phyloP scores from a whole-genome alignment of 2,329 filamentous ascomycete genomes.

The Lecanicillium sp. region DNA sequence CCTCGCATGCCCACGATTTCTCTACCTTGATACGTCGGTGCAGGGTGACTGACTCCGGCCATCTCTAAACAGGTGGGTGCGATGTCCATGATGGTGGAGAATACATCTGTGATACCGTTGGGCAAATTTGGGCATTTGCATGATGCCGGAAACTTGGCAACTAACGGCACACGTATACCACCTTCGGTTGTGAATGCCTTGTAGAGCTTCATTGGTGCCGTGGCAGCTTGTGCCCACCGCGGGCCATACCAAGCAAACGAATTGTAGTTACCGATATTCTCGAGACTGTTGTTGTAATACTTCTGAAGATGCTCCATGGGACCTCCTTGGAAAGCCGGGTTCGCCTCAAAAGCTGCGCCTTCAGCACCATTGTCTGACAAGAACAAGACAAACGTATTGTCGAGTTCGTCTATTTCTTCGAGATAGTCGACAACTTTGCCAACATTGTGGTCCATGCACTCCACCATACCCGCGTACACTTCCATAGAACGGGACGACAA shows the following conservation, averaged over 20 bases:
- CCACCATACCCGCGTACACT: conserved; percentile 49
- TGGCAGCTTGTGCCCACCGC: conserved; percentile 42
- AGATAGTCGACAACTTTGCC: conserved; percentile 45
- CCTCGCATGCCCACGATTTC: conserved; percentile 47
- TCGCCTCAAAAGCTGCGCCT: conserved; percentile 50
- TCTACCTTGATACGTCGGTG: conserved; percentile 34
- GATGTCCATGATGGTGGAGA: conserved; percentile 43
- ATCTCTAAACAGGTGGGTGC: conserved; percentile 42
- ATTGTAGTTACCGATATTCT: conserved; percentile 50
- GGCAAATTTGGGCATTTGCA: background rate
- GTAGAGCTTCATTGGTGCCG: conserved; percentile 30
- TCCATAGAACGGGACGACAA: conserved; percentile 24
- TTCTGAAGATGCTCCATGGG: conserved; percentile 5
- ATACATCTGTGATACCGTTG: conserved; percentile 16
- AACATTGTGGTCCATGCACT: conserved; percentile 44
- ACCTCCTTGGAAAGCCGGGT: conserved; percentile 41
- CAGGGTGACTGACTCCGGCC: conserved; percentile 36
- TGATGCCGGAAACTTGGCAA: conserved; percentile 28
- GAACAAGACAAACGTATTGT: conserved; percentile 50
- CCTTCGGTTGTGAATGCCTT: conserved; percentile 39
- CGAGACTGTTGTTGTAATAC: conserved; percentile 44
- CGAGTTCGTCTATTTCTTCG: conserved; percentile 39
- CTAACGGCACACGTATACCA: conserved; percentile 45
- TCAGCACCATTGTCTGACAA: conserved; percentile 51
- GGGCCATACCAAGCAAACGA: conserved; percentile 57